A percentile compares a stretch with the other conserved stretches of the same genome.
Conservation (phyloP, 345 rosid species). For the Hibiscus mutabilis region DNA sequence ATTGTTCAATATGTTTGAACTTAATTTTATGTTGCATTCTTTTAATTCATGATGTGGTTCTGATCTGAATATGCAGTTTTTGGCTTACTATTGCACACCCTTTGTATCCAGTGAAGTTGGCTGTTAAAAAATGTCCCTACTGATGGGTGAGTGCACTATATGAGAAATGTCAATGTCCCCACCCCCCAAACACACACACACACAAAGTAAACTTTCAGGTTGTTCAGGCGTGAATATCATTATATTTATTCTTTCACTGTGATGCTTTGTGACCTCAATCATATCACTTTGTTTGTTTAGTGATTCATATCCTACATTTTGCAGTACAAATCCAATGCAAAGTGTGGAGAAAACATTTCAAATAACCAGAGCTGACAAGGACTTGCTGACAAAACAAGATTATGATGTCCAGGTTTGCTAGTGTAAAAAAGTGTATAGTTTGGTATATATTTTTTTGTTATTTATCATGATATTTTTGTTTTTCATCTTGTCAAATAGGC, state of each 20-base stretch:
- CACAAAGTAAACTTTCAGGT: background rate
- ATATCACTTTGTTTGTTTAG: constrained; percentile 11
- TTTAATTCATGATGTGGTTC: background rate
- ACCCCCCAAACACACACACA: background rate
- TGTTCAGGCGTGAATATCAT: background rate
- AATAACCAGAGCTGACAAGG: constrained; percentile 67
- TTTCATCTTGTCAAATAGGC: constrained; percentile 38
- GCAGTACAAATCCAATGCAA: constrained; percentile 71
- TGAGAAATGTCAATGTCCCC: background rate
- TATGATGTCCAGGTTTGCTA: constrained; percentile 75
- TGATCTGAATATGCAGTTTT: too few species aligned
- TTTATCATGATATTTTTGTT: constrained; percentile 12
- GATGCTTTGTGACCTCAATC: background rate
- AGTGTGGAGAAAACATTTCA: constrained; percentile 69
- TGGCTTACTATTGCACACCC: constrained; percentile 67
- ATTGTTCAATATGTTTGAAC: background rate
- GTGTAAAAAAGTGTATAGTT: background rate
- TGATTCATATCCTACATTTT: constrained; percentile 21
- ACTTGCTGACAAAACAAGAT: constrained; percentile 59
- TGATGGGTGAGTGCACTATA: constrained; percentile 61
- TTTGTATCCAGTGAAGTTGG: constrained; percentile 58
- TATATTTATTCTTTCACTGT: background rate
- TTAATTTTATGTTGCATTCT: background rate
- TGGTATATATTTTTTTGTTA: background rate
- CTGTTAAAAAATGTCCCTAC: constrained; percentile 44